Conservation (phyloP, 2,329 filamentous ascomycete species). For the Boeremia lycopersici region DNA sequence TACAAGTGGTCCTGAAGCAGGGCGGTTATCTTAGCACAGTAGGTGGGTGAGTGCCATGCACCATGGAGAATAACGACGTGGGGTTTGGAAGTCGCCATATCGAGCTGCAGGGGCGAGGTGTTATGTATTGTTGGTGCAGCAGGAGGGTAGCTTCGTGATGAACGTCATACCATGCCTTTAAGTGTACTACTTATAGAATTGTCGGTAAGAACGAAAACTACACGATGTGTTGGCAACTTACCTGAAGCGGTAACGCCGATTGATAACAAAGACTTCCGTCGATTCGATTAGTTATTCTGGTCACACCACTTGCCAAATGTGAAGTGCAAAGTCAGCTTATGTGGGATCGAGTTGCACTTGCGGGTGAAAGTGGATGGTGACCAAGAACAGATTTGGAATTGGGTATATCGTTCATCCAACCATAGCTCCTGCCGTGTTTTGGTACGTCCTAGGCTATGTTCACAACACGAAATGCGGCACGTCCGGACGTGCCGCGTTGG, state of each 20-base stretch:
- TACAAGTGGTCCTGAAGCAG: constrained; percentile 43
- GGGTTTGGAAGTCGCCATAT: constrained; percentile 33
- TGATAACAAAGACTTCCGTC: too few species aligned
- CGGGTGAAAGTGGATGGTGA: background rate
- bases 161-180: too few species aligned
- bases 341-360: background rate
- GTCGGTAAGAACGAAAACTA: background rate
- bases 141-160: background rate
- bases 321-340: too few species aligned
- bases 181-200: background rate
- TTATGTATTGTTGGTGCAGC: background rate
- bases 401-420: constrained; percentile 21
- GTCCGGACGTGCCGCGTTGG: background rate
- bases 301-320: background rate
- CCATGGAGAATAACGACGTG: constrained; percentile 46
- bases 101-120: background rate
- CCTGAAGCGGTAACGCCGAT: too few species aligned
- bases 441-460: background rate
- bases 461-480: background rate
- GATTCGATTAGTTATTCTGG: background rate
- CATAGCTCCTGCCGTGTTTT: background rate
- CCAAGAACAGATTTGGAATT: constrained; percentile 2
- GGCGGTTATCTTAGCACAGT: constrained; percentile 31
- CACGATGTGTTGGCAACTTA: background rate
- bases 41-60: constrained; percentile 45